Percentiles rank a stretch among this genome's conserved stretches.
Evolutionary conservation across 768 basidiomycete species (phyloP).

Genomic region (Tulasnella calospora): DNA sequence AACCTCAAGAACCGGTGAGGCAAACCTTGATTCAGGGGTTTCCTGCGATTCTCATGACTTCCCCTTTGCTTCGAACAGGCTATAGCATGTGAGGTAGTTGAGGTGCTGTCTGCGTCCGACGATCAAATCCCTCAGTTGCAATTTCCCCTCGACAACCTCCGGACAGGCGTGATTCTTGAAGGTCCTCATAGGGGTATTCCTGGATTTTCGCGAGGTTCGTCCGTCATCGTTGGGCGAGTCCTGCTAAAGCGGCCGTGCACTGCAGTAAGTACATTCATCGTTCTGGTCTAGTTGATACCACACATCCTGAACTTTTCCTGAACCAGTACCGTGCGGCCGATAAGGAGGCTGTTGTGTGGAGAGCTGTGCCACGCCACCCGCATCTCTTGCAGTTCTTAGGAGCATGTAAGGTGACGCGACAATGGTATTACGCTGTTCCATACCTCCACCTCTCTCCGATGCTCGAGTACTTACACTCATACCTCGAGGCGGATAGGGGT

Average conservation of each 20-base stretch:
- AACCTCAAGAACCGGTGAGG: background rate
- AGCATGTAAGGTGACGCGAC: background rate
- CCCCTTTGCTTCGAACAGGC: background rate
- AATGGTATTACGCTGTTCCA: background rate
- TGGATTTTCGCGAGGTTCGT: background rate
- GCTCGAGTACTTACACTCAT: background rate
- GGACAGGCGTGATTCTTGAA: background rate
- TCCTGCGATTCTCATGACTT: too few species aligned
- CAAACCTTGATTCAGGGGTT: background rate
- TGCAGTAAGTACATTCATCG: background rate
- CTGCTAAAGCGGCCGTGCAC: background rate
- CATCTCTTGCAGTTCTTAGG: constrained; percentile 2
- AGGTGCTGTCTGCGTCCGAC: background rate
- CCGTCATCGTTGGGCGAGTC: background rate
- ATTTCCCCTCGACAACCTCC: background rate
- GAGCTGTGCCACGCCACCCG: background rate
- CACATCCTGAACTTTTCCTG: background rate
- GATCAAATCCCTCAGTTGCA: background rate
- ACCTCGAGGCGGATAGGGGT: background rate
- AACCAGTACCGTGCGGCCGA: background rate
- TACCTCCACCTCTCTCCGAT: background rate
- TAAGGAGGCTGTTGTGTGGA: background rate
- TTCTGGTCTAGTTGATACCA: background rate
- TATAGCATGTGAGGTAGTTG: background rate
- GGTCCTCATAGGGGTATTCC: background rate